A percentile compares a stretch with the other conserved stretches of the same genome.
These are phyloP conservation scores for Teratosphaeria viscida DNA, from an alignment of 2,329 filamentous ascomycete species.

Conservation along the genomic window DNA sequence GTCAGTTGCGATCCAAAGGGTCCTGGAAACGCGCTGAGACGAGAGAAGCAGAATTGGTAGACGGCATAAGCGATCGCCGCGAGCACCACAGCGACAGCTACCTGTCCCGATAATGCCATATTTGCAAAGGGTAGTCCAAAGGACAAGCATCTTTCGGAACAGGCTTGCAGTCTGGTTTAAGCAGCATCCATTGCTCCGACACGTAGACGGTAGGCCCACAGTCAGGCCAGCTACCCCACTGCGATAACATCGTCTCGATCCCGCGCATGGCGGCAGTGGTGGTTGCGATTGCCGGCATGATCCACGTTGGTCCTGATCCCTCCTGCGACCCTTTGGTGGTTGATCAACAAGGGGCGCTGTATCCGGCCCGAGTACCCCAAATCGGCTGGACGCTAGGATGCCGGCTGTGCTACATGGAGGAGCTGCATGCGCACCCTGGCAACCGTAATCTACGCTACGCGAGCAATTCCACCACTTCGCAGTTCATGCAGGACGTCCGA, in stretches of 20 bases:
- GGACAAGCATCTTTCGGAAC: not conserved
- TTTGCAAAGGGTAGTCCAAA: not conserved
- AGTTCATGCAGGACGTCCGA: not conserved
- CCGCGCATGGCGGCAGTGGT: not conserved
- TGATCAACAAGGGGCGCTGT: not conserved
- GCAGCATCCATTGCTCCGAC: not conserved
- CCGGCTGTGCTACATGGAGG: too few relatives aligned
- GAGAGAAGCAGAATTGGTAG: not conserved
- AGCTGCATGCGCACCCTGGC: too few relatives aligned
- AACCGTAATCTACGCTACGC: not conserved
- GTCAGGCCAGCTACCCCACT: not conserved
- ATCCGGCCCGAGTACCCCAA: not conserved
- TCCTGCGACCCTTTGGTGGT: not conserved
- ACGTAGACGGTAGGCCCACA: not conserved
- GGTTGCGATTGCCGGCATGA: not conserved
- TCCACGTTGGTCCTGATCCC: not conserved
- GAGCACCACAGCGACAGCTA: conserved; percentile 20
- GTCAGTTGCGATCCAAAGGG: not conserved
- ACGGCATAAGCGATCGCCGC: not conserved
- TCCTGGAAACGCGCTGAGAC: not conserved
- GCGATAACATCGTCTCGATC: not conserved
- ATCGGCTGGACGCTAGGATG: not conserved
- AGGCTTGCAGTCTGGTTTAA: not conserved
- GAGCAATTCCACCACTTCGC: not conserved
- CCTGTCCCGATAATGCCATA: not conserved